These are phyloP conservation scores for Hyaloscypha variabilis DNA, from an alignment of 495 filamentous ascomycete species.

Conservation along the genomic window DNA sequence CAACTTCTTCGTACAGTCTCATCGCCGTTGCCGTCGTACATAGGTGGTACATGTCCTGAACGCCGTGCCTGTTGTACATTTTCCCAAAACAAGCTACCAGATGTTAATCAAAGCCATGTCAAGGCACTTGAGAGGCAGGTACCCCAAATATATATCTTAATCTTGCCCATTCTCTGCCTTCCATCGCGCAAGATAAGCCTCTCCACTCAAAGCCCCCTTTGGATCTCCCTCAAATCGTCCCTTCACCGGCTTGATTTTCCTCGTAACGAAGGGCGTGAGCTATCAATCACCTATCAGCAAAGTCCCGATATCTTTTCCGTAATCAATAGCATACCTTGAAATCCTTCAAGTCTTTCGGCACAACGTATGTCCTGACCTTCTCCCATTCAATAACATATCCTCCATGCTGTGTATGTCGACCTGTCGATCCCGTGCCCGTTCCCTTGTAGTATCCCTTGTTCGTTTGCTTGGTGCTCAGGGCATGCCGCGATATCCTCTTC, in stretches of 20 bases:
- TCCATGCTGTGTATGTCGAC: conserved; percentile 82
- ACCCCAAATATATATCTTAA: conserved; percentile 37
- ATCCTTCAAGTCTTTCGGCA: conserved; percentile 63
- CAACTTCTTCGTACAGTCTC: too few species aligned
- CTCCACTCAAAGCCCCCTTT: conserved; percentile 56
- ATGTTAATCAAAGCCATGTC: not conserved
- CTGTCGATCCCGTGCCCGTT: conserved; percentile 83
- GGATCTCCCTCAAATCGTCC: conserved; percentile 52
- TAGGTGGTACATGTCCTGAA: conserved; percentile 8
- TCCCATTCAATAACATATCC: conserved; percentile 79
- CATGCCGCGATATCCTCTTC: conserved; percentile 65
- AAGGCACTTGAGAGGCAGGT: not conserved
- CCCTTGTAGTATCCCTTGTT: conserved; percentile 98
- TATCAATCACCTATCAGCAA: conserved; percentile 37
- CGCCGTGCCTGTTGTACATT: conserved; percentile 19
- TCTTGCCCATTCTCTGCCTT: conserved; percentile 69
- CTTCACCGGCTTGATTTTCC: conserved; percentile 51
- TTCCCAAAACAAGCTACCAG: not conserved
- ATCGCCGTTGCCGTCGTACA: not conserved
- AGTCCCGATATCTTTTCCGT: not conserved
- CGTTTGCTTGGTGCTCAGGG: conserved; percentile 87
- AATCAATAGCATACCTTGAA: conserved; percentile 64
- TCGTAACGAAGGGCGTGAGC: conserved; percentile 88
- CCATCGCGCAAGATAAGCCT: conserved; percentile 65
- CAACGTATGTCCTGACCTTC: conserved; percentile 90